Percentiles rank a stretch among this genome's conserved stretches.
Conservation (phyloP, 2,329 filamentous ascomycete genomes). For the Sporothrix phasma region DNA sequence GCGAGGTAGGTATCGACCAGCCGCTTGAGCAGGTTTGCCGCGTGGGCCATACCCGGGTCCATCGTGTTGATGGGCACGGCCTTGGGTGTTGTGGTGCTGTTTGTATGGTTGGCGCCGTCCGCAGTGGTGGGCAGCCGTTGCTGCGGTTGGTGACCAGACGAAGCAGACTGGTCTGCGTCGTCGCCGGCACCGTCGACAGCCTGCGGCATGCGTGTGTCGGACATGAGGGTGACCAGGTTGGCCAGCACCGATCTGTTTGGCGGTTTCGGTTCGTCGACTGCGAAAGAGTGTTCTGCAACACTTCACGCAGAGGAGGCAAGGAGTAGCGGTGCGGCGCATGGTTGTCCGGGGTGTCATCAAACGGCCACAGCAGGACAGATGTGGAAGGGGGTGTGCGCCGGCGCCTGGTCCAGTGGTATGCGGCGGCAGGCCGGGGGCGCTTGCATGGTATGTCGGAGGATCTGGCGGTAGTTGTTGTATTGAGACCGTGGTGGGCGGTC, state of each 20-base stretch:
- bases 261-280: background rate
- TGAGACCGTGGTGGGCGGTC: background rate
- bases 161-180: background rate
- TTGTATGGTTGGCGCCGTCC: background rate
- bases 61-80: background rate
- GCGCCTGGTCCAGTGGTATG: background rate
- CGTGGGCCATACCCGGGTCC: conserved; percentile 17
- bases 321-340: conserved; percentile 4
- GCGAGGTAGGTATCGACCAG: conserved; percentile 23
- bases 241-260: conserved; percentile 13
- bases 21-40: conserved; percentile 19
- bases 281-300: conserved; percentile 17
- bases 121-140: background rate
- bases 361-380: conserved; percentile 14
- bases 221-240: conserved; percentile 21
- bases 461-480: background rate
- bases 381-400: background rate
- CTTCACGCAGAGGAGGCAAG: conserved; percentile 19
- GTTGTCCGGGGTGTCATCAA: conserved; percentile 13
- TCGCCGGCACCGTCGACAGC: background rate
- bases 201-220: conserved; percentile 18
- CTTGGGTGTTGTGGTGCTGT: background rate
- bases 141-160: background rate
- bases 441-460: background rate
- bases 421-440: background rate